Evolutionary conservation across 148 eudicot species (phyloP), one percentile per base, ranked within the genome.

Genomic region (Chenopodium suecicum): DNA sequence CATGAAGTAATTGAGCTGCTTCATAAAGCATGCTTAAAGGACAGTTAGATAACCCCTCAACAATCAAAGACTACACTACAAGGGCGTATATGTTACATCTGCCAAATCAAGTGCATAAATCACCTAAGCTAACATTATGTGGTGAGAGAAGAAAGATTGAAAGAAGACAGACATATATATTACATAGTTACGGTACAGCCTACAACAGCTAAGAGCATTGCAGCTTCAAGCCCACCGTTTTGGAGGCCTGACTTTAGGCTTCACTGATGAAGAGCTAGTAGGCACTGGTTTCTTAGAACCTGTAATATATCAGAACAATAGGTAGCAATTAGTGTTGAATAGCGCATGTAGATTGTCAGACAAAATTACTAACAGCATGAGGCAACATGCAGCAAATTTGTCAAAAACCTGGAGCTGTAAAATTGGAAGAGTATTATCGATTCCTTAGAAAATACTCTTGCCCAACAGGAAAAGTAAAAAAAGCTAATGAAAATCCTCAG

Each of bases 161-260:
- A 9, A 54, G 34, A n/a, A 13, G 60, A 31, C 2, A 50, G 20
- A 16, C 37, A 60, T 17, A 34, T 41, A 41, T 41, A 41, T 6
- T 41, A 54, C 47, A 50, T 54, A 70, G 70, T 29, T 23, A 66
- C 31, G 73, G 62, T 71, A 44, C 85, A 72, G 48, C 17, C 41
- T 47, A 75, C 41, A 64, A 74, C 11, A 25, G 78, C 66, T 74
- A 82, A 14, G 68, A 76, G 78, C 27, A 32, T 74, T 83, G 79
- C 79, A 74, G 54, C 63, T 74, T 87, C 76, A 82, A 48, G 82
- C 79, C 86, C 88, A 85, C 74, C 88, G 75, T 48, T 84, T 85
- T 22, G 77, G 41, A 78, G 90, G 60, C 83, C 85, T 79, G 81
- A 69, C 60, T 82, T 88, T 88, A 2, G 88, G 86, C 82, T 79